Evolutionary conservation across 108 stramenopile species (phyloP).

Genomic region (Cyclotella distinguenda): DNA sequence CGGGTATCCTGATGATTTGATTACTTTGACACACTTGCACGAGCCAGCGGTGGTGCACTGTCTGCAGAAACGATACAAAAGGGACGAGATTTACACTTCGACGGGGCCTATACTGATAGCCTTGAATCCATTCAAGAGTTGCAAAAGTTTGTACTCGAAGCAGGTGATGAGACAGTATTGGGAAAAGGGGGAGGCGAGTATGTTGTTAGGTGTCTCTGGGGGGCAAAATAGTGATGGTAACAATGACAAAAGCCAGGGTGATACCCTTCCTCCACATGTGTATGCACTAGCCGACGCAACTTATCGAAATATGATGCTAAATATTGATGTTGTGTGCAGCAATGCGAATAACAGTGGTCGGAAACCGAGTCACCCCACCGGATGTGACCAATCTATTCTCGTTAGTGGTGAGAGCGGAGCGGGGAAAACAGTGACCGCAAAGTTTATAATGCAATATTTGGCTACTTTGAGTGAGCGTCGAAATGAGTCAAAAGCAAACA

Average conservation of each 20-base stretch:
- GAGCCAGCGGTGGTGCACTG: constrained; percentile 89
- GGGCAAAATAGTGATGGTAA: constrained; percentile 4
- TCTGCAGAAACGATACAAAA: constrained; percentile 69
- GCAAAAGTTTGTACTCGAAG: constrained; percentile 61
- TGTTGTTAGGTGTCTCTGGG: constrained; percentile 21
- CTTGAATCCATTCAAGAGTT: constrained; percentile 91
- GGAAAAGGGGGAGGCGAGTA: constrained; percentile 50
- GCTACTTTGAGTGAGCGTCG: constrained; percentile 74
- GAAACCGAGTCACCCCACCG: background rate
- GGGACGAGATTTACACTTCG: constrained; percentile 87
- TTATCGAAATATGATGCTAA: constrained; percentile 88
- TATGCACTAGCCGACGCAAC: constrained; percentile 91
- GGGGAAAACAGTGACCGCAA: constrained; percentile 98
- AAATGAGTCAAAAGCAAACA: constrained; percentile 41
- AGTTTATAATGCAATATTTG: constrained; percentile 95
- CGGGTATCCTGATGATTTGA: constrained; percentile 60
- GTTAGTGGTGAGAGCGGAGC: constrained; percentile 92
- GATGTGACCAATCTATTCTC: constrained; percentile 68
- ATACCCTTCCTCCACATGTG: constrained; percentile 87
- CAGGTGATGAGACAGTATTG: constrained; percentile 72
- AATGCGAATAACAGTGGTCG: background rate
- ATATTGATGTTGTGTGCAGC: constrained; percentile 26
- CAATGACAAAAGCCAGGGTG: background rate
- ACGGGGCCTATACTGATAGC: constrained; percentile 94
- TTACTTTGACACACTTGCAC: constrained; percentile 74